phyloP scores from a whole-genome alignment of 2,329 filamentous ascomycete genomes.

The Domatiomyces globalis region DNA sequence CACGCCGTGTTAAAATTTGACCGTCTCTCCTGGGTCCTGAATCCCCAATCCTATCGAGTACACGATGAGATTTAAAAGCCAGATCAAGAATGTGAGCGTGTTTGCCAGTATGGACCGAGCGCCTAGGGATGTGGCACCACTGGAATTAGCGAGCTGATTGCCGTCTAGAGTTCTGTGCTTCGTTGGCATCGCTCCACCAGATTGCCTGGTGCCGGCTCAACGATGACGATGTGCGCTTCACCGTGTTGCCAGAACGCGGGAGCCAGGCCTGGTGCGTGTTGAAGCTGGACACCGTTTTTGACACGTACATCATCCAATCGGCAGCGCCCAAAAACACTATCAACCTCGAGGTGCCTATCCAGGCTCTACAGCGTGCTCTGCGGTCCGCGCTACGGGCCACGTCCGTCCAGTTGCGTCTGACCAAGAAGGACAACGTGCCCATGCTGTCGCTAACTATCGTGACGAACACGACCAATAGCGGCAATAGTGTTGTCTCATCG shows the following conservation, averaged over 20 bases:
- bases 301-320: slow-evolving; percentile 77
- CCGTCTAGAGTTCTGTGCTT: slow-evolving; percentile 44
- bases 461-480: slow-evolving; percentile 49
- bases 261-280: slow-evolving; percentile 92
- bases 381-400: slow-evolving; percentile 72
- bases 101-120: slow-evolving; percentile 35
- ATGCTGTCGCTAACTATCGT: slow-evolving; percentile 82
- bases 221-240: slow-evolving; percentile 78
- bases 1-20: no score
- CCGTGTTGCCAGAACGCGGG: slow-evolving; percentile 84
- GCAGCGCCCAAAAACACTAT: slow-evolving; percentile 73
- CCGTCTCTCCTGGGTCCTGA: no score
- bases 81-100: slow-evolving; percentile 37
- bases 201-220: slow-evolving; percentile 84
- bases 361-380: slow-evolving; percentile 75
- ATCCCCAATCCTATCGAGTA: no score
- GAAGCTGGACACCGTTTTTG: slow-evolving; percentile 64
- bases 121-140: neutral
- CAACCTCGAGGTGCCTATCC: slow-evolving; percentile 89
- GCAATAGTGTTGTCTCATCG: slow-evolving; percentile 29
- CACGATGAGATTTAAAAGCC: slow-evolving; percentile 39
- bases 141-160: neutral
- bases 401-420: slow-evolving; percentile 72
- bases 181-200: slow-evolving; percentile 55
- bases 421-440: slow-evolving; percentile 79